Percentiles rank a stretch among this genome's conserved stretches.
These are phyloP conservation scores for Eimeria necatrix DNA, from an alignment of 169 alveolate genomes.

Conservation along the genomic window DNA sequence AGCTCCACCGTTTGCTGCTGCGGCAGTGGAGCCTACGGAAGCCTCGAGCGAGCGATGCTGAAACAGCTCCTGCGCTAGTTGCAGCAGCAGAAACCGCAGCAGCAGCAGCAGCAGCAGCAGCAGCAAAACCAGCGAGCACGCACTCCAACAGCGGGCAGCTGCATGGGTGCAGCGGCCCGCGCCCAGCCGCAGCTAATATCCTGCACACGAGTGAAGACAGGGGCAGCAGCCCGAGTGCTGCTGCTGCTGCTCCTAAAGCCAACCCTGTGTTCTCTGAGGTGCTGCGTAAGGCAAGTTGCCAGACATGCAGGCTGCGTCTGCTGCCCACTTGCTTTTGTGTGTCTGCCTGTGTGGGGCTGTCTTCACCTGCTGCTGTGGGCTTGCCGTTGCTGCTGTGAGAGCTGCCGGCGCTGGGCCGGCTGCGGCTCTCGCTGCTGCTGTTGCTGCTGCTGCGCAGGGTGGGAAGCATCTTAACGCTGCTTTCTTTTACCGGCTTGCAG, in stretches of 20 bases:
- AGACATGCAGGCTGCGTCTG: no score
- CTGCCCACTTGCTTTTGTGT: no score
- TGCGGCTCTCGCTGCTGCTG: background rate
- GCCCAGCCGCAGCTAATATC: background rate
- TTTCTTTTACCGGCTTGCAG: background rate
- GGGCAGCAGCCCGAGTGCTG: background rate
- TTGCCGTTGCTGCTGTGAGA: background rate
- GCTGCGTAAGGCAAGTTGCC: background rate
- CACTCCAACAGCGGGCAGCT: background rate
- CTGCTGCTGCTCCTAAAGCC: slow-evolving; percentile 7
- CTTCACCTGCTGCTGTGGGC: background rate
- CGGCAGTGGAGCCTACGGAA: background rate
- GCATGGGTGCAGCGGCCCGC: background rate
- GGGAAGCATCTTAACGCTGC: background rate
- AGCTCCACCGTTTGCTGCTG: background rate
- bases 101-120: background rate
- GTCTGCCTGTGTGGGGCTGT: no score
- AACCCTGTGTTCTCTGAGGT: background rate
- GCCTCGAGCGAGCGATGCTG: background rate
- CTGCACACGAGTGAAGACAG: background rate
- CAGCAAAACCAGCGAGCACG: background rate
- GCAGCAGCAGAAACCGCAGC: background rate
- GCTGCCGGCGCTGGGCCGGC: background rate
- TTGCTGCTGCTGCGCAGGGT: background rate
- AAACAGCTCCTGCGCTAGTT: background rate